These are phyloP conservation scores for Tylopilus sp. DNA, from an alignment of 768 basidiomycete genomes.

Conservation along the genomic window DNA sequence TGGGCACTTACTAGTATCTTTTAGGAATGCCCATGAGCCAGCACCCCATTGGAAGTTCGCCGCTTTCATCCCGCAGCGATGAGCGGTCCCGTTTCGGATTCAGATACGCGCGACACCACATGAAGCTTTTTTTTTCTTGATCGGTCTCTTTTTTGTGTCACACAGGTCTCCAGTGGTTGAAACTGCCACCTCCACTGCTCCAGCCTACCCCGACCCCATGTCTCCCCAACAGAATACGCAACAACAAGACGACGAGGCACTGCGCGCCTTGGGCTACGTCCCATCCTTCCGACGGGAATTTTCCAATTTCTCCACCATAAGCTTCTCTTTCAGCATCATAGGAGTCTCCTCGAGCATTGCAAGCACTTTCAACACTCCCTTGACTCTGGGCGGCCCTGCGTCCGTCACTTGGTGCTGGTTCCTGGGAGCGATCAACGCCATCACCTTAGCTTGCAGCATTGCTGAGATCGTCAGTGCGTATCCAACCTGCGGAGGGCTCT, in stretches of 20 bases:
- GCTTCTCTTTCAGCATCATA: conserved; percentile 34
- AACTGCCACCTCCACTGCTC: too few relatives aligned
- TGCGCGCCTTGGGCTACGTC: conserved; percentile 28
- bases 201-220: not conserved
- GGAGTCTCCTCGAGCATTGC: conserved; percentile 37
- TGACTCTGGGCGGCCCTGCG: conserved; percentile 35
- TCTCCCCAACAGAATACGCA: not conserved
- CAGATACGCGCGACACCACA: not conserved
- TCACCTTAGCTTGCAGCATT: conserved; percentile 29
- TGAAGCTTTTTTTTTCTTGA: too few relatives aligned
- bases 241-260: conserved; percentile 17
- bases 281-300: conserved; percentile 43
- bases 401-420: conserved; percentile 39
- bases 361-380: conserved; percentile 36
- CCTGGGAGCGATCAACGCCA: conserved; percentile 25
- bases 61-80: not conserved
- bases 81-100: too few relatives aligned
- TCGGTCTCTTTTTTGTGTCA: not conserved
- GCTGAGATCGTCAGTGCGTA: conserved; percentile 31
- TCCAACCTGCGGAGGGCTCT: conserved; percentile 36
- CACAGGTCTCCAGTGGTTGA: not conserved
- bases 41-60: not conserved
- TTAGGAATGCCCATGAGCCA: not conserved
- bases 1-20: not conserved
- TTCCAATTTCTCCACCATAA: conserved; percentile 35